A percentile compares a stretch with the other conserved stretches of the same genome.
phyloP scores from a whole-genome alignment of 73 alveolate genomes.

The Symbiodinium pilosum region DNA sequence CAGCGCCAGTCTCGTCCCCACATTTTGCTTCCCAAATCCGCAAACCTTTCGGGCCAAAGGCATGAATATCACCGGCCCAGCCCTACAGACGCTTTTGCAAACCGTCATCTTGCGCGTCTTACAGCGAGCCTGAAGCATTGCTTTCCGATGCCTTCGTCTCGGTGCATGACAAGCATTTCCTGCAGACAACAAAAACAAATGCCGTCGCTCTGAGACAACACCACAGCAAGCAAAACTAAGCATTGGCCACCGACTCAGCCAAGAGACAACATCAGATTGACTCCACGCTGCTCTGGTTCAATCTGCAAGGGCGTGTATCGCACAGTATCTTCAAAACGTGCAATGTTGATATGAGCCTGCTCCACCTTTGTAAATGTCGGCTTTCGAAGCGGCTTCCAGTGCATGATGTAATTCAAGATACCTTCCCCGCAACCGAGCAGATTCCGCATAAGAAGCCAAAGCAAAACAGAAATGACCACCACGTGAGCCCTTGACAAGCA shows the following conservation, averaged over 20 bases:
- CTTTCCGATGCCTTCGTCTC: slow-evolving; percentile 6
- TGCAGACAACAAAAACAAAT: not conserved
- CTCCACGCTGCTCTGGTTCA: slow-evolving; percentile 24
- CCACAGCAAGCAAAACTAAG: not conserved
- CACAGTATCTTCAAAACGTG: not conserved
- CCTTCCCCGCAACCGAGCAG: not conserved
- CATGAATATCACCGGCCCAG: no score
- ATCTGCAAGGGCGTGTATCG: not conserved
- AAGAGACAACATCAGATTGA: not conserved
- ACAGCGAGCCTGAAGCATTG: not conserved
- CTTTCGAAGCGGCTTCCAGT: slow-evolving; percentile 23
- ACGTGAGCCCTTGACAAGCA: not conserved
- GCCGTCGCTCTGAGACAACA: not conserved
- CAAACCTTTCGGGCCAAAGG: no score
- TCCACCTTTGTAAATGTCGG: not conserved
- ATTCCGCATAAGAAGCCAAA: not conserved
- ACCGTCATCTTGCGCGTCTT: not conserved
- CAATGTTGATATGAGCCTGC: not conserved
- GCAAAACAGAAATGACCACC: not conserved
- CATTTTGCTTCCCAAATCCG: slow-evolving; percentile 15
- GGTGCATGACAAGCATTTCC: slow-evolving; percentile 23
- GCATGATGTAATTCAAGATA: not conserved
- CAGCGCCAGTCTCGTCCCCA: not conserved
- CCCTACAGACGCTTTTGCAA: no score
- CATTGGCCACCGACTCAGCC: not conserved